Percentiles rank a stretch among this genome's conserved stretches.
Evolutionary conservation across 768 basidiomycete species (phyloP).

Genomic region (Hericium alpestre): DNA sequence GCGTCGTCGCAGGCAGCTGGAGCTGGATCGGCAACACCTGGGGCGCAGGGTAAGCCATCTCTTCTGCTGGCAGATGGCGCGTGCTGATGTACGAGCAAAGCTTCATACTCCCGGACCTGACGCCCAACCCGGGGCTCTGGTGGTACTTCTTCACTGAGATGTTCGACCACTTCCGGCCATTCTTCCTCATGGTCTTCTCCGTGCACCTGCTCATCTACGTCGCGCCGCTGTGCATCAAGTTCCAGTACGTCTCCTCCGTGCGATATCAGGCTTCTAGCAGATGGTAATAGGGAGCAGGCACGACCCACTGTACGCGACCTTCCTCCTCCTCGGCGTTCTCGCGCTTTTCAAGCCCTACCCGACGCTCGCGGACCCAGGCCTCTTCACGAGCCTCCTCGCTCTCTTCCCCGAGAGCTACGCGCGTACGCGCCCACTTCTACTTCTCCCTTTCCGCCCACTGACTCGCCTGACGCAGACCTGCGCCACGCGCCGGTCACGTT

Average conservation of each 20-base stretch:
- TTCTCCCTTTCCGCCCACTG: not conserved
- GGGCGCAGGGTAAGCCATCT: slow-evolving; percentile 62
- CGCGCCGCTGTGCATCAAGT: slow-evolving; percentile 77
- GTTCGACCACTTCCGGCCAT: slow-evolving; percentile 95
- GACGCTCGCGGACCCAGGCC: slow-evolving; percentile 76
- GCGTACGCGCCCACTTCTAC: slow-evolving; percentile 40
- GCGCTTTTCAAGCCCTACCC: slow-evolving; percentile 89
- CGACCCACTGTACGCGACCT: slow-evolving; percentile 74
- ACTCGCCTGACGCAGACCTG: slow-evolving; percentile 42
- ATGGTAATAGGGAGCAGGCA: slow-evolving; percentile 36
- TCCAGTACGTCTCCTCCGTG: slow-evolving; percentile 43
- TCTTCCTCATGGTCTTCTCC: slow-evolving; percentile 91
- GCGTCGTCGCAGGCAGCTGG: slow-evolving; percentile 48
- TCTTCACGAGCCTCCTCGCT: slow-evolving; percentile 72
- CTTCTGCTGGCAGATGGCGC: not conserved
- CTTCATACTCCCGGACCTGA: slow-evolving; percentile 74
- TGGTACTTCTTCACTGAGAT: slow-evolving; percentile 99
- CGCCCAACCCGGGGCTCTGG: slow-evolving; percentile 90
- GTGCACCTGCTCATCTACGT: slow-evolving; percentile 82
- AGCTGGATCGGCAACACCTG: slow-evolving; percentile 71
- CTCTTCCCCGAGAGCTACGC: slow-evolving; percentile 79
- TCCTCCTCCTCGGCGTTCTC: slow-evolving; percentile 66
- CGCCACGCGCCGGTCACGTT: slow-evolving; percentile 77
- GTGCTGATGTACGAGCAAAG: slow-evolving; percentile 27
- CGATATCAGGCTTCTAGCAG: not conserved